Evolutionary conservation across 345 rosid species (phyloP).

Genomic region (Bruguiera parviflora): DNA sequence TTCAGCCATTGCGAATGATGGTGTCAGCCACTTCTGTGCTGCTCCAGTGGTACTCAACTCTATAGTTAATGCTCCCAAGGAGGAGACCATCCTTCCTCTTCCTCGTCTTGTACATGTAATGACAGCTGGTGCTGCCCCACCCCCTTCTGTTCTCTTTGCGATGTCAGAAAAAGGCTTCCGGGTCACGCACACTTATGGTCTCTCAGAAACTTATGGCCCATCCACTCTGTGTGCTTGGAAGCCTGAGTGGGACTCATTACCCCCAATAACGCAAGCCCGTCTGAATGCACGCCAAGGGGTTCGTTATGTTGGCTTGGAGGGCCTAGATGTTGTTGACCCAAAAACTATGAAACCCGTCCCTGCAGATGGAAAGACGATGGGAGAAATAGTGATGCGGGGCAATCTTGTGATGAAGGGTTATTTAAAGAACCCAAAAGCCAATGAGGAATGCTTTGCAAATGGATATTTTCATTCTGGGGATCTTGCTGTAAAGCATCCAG

Average conservation of each 20-base stretch:
- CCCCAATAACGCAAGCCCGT: conserved; percentile 67
- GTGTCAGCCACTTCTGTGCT: conserved; percentile 83
- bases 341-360: conserved; percentile 69
- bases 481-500: conserved; percentile 83
- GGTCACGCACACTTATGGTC: conserved; percentile 87
- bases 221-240: conserved; percentile 86
- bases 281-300: conserved; percentile 95
- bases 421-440: conserved; percentile 77
- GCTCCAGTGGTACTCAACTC: conserved; percentile 90
- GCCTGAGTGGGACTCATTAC: conserved; percentile 87
- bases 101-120: conserved; percentile 75
- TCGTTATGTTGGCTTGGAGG: conserved; percentile 62
- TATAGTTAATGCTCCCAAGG: conserved; percentile 65
- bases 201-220: conserved; percentile 93
- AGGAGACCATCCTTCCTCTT: conserved; percentile 77
- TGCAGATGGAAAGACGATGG: conserved; percentile 75
- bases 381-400: conserved; percentile 87
- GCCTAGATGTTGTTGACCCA: conserved; percentile 64
- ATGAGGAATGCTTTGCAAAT: conserved; percentile 68
- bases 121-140: conserved; percentile 97
- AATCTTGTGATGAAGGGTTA: conserved; percentile 89
- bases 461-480: conserved; percentile 97
- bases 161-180: conserved; percentile 85
- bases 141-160: conserved; percentile 68
- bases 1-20: conserved; percentile 63